Evolutionary conservation across 345 rosid species (phyloP).

Genomic region (Jatropha curcas): DNA sequence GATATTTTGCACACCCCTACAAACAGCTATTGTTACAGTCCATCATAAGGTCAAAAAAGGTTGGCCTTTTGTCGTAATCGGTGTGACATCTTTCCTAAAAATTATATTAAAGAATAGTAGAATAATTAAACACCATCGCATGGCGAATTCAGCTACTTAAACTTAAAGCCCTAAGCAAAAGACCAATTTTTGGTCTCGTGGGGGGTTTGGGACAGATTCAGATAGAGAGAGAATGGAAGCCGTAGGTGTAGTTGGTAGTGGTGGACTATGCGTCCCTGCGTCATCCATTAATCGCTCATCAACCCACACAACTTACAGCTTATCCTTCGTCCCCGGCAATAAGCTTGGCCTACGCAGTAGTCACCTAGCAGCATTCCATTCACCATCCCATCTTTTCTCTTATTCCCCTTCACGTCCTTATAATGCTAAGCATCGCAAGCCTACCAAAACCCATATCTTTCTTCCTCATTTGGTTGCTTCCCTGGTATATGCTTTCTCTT

Average conservation of each 20-base stretch:
- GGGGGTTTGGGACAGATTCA: not conserved
- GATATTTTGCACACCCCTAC: no score
- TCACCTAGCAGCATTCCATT: slow-evolving; percentile 49
- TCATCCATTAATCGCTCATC: slow-evolving; percentile 21
- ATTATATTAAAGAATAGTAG: no score
- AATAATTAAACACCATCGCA: not conserved
- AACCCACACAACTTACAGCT: not conserved
- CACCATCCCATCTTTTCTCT: slow-evolving; percentile 53
- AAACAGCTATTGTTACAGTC: no score
- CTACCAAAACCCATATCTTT: slow-evolving; percentile 57
- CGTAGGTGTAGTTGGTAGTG: slow-evolving; percentile 26
- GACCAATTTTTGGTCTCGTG: not conserved
- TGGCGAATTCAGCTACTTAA: not conserved
- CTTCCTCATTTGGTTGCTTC: slow-evolving; percentile 87
- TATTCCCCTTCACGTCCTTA: slow-evolving; percentile 38
- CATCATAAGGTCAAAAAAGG: no score
- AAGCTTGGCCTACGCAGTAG: slow-evolving; percentile 30
- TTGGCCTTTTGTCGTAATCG: no score
- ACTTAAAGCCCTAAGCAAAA: not conserved
- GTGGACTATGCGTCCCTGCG: slow-evolving; percentile 12
- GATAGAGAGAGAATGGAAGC: slow-evolving; percentile 36
- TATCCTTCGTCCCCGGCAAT: slow-evolving; percentile 20
- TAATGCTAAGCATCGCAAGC: slow-evolving; percentile 32
- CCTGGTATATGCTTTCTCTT: slow-evolving; percentile 41
- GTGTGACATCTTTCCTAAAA: not conserved